These are phyloP conservation scores for Sporothrix globosa DNA, from an alignment of 2,329 filamentous ascomycete genomes.

Conservation along the genomic window DNA sequence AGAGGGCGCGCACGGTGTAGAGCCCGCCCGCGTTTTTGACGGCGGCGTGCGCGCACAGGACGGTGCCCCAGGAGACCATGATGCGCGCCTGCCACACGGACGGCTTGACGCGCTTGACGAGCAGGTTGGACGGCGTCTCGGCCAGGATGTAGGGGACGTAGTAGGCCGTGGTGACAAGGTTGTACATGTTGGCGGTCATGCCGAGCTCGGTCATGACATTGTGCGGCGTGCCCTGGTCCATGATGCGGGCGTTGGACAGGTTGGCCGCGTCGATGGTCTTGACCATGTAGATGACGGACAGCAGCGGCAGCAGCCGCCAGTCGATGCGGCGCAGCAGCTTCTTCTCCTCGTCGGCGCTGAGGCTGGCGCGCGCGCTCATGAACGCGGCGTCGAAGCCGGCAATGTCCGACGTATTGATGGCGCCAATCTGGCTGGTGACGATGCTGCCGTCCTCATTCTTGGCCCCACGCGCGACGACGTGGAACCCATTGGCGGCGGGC, in stretches of 20 bases:
- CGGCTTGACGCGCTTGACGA: constrained; percentile 74
- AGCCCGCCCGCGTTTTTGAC: constrained; percentile 54
- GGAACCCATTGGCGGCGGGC: background rate
- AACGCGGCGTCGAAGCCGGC: constrained; percentile 31
- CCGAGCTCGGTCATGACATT: constrained; percentile 49
- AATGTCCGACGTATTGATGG: background rate
- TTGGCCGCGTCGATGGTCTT: constrained; percentile 35
- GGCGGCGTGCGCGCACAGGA: constrained; percentile 59
- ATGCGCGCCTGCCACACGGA: constrained; percentile 75
- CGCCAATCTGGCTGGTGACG: constrained; percentile 2
- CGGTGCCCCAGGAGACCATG: constrained; percentile 62
- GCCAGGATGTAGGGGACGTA: constrained; percentile 72
- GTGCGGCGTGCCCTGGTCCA: constrained; percentile 47
- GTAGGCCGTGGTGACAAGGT: constrained; percentile 46
- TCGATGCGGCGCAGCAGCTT: constrained; percentile 35
- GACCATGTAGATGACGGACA: constrained; percentile 35
- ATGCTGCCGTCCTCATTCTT: background rate
- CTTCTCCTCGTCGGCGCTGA: constrained; percentile 33
- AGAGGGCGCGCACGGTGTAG: constrained; percentile 56
- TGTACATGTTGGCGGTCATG: constrained; percentile 48
- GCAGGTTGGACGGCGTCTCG: constrained; percentile 74
- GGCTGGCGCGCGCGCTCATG: constrained; percentile 27
- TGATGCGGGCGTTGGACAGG: constrained; percentile 50
- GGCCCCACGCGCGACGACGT: constrained; percentile 2
- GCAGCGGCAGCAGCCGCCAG: constrained; percentile 33